Evolutionary conservation across 2,329 filamentous ascomycete genomes (phyloP), one percentile per base, ranked within the genome.

Genomic region (Pseudogymnoascus sp.): DNA sequence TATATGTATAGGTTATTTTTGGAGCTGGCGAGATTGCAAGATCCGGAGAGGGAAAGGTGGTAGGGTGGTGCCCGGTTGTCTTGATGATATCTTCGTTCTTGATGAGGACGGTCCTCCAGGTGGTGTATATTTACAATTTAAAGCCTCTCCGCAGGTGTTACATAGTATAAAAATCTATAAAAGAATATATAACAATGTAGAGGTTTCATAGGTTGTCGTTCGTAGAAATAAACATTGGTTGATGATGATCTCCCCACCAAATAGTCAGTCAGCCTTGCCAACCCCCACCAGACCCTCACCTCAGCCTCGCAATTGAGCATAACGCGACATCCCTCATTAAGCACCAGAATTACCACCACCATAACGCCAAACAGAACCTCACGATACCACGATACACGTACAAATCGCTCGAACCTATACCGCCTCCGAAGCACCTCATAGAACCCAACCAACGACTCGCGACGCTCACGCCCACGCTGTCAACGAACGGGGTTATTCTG

Each of bases 1-100:
- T 92, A 92, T 70, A 79, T 85, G 7, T 75, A 86, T 60, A 76
- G 88, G 43, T 68, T 92, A 65, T 72, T 88, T 60, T 74, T 87
- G 33, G 86, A 88, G 73, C 87, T 87, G 64, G 85, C 79, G 5
- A 75, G 84, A 16, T 68, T 86, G 11, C 73, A 75, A 38, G 81
- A 83, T 37, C 20, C 14, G 20, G 25, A 50, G 14, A 50, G 43
- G 25, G 12, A 8, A 14, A 9, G 7, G 4, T 50, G 43, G 43
- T 50, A 50, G 39, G 20, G 39, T 25, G 5, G 22, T 2, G 22
- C 22, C 22, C 5, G 22, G 22, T 25, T 25, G 22, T 25, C 3
- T 30, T 50, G 43, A 30, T 30, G 22, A 28, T 16, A 33, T 7
- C 30, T 25, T 25, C 22, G 22, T 25, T 25, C 22, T 25, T 33